These are phyloP conservation scores for Phycomyces blakesleeanus DNA, from an alignment of 192 early-diverging fungal genomes.

Conservation along the genomic window DNA sequence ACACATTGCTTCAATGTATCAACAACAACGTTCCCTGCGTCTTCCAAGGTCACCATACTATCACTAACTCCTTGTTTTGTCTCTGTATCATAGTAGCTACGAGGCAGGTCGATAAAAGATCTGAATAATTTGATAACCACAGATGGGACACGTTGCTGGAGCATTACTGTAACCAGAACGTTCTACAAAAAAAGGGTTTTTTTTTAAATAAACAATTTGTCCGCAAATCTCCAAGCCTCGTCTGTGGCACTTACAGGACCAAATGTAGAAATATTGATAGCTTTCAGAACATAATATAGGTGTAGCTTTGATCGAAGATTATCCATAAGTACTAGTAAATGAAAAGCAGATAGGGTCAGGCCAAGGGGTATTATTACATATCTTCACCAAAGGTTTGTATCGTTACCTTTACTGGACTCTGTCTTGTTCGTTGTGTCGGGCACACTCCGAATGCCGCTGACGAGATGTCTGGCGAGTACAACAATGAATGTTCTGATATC, in stretches of 20 bases:
- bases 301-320: slow-evolving; percentile 31
- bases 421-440: slow-evolving; percentile 24
- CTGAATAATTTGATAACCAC: slow-evolving; percentile 38
- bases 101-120: slow-evolving; percentile 38
- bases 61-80: not conserved
- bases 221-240: not conserved
- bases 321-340: slow-evolving; percentile 28
- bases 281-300: slow-evolving; percentile 38
- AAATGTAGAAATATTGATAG: slow-evolving; percentile 43
- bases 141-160: slow-evolving; percentile 36
- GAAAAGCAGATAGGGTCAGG: not conserved
- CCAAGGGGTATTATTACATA: not conserved
- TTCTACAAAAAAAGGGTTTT: slow-evolving; percentile 20
- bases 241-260: slow-evolving; percentile 42
- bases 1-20: slow-evolving; percentile 38
- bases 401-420: slow-evolving; percentile 33
- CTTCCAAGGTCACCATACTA: slow-evolving; percentile 13
- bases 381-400: not conserved
- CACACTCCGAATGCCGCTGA: slow-evolving; percentile 30
- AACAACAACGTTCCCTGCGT: slow-evolving; percentile 27
- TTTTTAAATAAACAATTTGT: not conserved
- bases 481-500: slow-evolving; percentile 30
- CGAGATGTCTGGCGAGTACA: slow-evolving; percentile 30
- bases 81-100: slow-evolving; percentile 3
- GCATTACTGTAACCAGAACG: slow-evolving; percentile 32